Evolutionary conservation across 1,284 basidiomycete species (phyloP), one percentile per base, ranked within the genome.

Genomic region (Boletus semigastroideus): DNA sequence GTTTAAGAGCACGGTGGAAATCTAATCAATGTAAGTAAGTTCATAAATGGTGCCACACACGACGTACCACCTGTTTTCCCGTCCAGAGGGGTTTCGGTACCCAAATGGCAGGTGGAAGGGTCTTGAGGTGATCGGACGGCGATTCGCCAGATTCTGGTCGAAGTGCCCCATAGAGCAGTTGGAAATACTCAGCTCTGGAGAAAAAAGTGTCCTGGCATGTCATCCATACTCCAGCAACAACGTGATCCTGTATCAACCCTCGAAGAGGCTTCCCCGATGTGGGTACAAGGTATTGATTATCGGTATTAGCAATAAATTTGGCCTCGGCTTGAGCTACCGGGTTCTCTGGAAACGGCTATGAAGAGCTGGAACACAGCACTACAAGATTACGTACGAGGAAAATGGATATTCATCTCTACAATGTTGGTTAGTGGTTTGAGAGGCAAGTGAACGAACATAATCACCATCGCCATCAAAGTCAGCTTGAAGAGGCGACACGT

Each of bases 191-290:
- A 61, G 97, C 94, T 50, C 97, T 84, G 5, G 87, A 87, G 75
- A 99, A 97, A 74, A 98, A 97, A 2, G 92, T 82, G 62, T 96
- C 90, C 70, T 95, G 95, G 69, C 87, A 90, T 49, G 97, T 98
- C 94, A 99, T 97, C 94, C 96, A 98, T 19, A 98, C 91, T 59
- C 94, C 97, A 17, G 97, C 94, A 37, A 98, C 96, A 54, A 99
- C 94, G 66, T 99, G 97, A 75, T 99, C 97, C 72, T 99, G 97
- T 62, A 99, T 99, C 27, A 99, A 78, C 70, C 97, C 97, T 69
- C 97, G 93, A 36, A 99, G 80, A 28, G 97, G 97, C 66, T 95
- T 96, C 61, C 97, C 97, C 22, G 96, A 98, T 11, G 97, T 99
- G 13, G 97, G 95, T 8, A 97, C 94, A 17, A 99, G 83, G 71